Percentiles rank a stretch among this genome's conserved stretches.
phyloP scores from a whole-genome alignment of 225 moss, liverwort and hornwort genomes.

The Bryum argenteum region DNA sequence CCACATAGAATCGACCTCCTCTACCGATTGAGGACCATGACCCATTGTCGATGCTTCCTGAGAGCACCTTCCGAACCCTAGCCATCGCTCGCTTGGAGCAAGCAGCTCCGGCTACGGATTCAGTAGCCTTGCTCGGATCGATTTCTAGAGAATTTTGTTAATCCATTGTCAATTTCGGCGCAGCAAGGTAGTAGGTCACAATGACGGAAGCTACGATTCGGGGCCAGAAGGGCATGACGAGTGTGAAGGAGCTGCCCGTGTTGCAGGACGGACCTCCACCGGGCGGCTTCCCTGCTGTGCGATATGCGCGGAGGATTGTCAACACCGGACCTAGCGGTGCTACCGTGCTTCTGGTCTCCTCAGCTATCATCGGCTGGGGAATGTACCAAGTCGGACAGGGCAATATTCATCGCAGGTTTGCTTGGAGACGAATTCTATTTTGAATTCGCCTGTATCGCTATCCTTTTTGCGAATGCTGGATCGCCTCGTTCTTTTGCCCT shows the following conservation, averaged over 20 bases:
- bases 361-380: slow-evolving; percentile 78
- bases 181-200: slow-evolving; percentile 19
- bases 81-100: slow-evolving; percentile 14
- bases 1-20: not conserved
- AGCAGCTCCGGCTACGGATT: not conserved
- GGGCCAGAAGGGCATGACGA: slow-evolving; percentile 81
- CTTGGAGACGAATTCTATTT: too few relatives aligned
- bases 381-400: slow-evolving; percentile 97
- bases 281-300: slow-evolving; percentile 92
- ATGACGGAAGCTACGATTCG: slow-evolving; percentile 85
- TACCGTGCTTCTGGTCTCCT: slow-evolving; percentile 73
- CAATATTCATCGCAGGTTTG: slow-evolving; percentile 82
- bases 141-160: not conserved
- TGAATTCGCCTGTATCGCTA: not conserved
- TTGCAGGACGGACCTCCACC: slow-evolving; percentile 96
- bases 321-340: slow-evolving; percentile 80
- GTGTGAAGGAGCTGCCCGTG: slow-evolving; percentile 88
- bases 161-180: not conserved
- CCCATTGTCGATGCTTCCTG: not conserved
- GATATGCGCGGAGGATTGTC: slow-evolving; percentile 85
- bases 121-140: not conserved
- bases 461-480: not conserved
- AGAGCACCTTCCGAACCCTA: slow-evolving; percentile 21
- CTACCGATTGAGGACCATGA: too few relatives aligned
- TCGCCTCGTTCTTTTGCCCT: not conserved